These are phyloP conservation scores for Daucus carota DNA, from an alignment of 129 eudicot species.

Conservation along the genomic window DNA sequence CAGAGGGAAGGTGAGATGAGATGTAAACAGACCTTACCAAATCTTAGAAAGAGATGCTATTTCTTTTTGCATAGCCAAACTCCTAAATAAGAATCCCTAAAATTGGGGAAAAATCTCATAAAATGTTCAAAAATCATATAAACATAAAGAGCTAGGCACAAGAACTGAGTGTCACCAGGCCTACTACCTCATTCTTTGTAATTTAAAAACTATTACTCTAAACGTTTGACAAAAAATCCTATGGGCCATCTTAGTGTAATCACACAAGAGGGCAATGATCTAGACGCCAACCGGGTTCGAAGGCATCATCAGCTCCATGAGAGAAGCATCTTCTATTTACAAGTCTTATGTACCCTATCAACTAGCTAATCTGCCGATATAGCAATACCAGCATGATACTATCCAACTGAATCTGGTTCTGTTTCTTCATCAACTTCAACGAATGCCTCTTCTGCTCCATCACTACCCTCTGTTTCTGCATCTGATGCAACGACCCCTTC, in stretches of 20 bases:
- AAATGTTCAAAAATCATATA: not conserved
- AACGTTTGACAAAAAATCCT: not conserved
- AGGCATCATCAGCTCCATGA: conserved; percentile 2
- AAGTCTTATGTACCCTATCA: not conserved
- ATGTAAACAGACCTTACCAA: too few relatives aligned
- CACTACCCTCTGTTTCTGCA: conserved; percentile 37
- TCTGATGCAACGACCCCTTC: conserved; percentile 42
- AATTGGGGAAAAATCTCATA: not conserved
- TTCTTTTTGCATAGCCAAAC: too few relatives aligned
- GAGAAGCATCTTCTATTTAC: conserved; percentile 4
- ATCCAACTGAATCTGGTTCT: conserved; percentile 59
- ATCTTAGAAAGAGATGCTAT: not conserved
- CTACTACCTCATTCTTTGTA: not conserved
- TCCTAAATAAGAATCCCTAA: not conserved
- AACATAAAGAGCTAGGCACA: not conserved
- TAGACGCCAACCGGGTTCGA: not conserved
- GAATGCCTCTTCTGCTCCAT: conserved; percentile 23
- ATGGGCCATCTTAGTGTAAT: not conserved
- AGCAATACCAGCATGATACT: not conserved
- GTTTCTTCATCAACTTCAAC: conserved; percentile 53
- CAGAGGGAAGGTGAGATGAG: too few relatives aligned
- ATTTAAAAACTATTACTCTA: not conserved
- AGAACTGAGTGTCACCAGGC: not conserved
- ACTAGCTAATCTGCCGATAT: not conserved
- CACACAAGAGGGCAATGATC: not conserved